Conservation (phyloP, 495 filamentous ascomycete species). For the Talaromyces trachyspermus region DNA sequence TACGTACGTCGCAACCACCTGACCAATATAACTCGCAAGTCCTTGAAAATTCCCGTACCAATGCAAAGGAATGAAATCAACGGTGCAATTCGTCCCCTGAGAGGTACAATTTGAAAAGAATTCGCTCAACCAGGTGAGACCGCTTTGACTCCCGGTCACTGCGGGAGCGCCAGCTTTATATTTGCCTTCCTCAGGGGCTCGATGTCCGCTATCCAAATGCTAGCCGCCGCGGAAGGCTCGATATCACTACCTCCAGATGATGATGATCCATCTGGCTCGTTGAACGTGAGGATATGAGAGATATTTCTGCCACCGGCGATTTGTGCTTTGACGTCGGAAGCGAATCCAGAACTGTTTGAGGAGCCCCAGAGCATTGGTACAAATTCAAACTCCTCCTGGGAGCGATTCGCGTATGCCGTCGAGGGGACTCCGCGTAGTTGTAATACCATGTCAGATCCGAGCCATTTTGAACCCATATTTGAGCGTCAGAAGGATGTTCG, state of each 20-base stretch:
- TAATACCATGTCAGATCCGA: constrained; percentile 75
- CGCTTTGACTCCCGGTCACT: constrained; percentile 46
- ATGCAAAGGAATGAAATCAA: constrained; percentile 68
- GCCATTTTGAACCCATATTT: constrained; percentile 45
- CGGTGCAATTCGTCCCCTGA: constrained; percentile 46
- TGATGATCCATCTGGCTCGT: constrained; percentile 58
- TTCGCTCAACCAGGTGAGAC: constrained; percentile 54
- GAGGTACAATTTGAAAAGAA: constrained; percentile 44
- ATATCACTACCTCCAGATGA: constrained; percentile 53
- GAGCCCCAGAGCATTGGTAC: constrained; percentile 76
- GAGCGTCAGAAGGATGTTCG: constrained; percentile 44
- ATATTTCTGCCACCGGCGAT: constrained; percentile 35
- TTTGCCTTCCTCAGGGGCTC: constrained; percentile 51
- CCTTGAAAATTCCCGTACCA: constrained; percentile 75
- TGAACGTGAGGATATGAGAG: constrained; percentile 60
- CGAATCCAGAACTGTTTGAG: constrained; percentile 9
- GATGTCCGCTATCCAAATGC: constrained; percentile 58
- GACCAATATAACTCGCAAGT: constrained; percentile 60
- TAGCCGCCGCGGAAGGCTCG: constrained; percentile 47
- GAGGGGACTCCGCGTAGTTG: constrained; percentile 58
- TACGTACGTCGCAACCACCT: constrained; percentile 49
- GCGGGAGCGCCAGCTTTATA: constrained; percentile 51
- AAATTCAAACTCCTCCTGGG: constrained; percentile 47
- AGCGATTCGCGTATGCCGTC: constrained; percentile 29
- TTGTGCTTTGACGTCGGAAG: constrained; percentile 27